Percentiles rank a stretch among this genome's conserved stretches.
Evolutionary conservation across 2,329 filamentous ascomycete species (phyloP).

Genomic region (Hirsutella rhossiliensis): DNA sequence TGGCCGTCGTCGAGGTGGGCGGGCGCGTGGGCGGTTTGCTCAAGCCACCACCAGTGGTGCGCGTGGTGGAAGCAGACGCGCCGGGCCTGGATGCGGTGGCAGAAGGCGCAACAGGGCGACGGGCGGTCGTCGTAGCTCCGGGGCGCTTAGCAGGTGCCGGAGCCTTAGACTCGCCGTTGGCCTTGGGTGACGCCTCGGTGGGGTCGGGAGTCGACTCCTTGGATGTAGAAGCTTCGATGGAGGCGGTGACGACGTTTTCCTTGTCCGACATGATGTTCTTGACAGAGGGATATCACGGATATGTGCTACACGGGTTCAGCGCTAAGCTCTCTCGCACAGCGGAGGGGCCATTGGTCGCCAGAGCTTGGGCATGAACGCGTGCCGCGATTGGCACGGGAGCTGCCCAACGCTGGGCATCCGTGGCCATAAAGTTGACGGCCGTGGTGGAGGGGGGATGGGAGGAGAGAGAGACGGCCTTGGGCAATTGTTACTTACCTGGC

Average conservation of each 20-base stretch:
- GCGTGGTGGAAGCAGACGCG: slow-evolving; percentile 1
- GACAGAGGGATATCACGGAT: not conserved
- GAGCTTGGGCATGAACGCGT: not conserved
- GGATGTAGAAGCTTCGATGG: slow-evolving; percentile 17
- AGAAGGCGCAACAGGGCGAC: slow-evolving; percentile 17
- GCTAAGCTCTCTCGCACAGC: not conserved
- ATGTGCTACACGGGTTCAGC: not conserved
- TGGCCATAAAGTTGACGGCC: not conserved
- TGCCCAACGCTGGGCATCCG: not conserved
- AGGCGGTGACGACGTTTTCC: slow-evolving; percentile 31
- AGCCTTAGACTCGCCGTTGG: slow-evolving; percentile 15
- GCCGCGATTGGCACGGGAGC: not conserved
- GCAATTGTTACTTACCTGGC: not conserved
- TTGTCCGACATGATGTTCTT: slow-evolving; percentile 32
- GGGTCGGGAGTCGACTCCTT: slow-evolving; percentile 16
- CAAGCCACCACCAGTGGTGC: slow-evolving; percentile 15
- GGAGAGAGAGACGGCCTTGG: not conserved
- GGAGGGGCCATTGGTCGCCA: not conserved
- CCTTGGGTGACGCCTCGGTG: slow-evolving; percentile 20
- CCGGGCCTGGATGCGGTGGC: slow-evolving; percentile 11
- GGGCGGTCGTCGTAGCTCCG: slow-evolving; percentile 20
- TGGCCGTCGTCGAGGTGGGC: slow-evolving; percentile 22
- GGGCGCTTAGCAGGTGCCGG: slow-evolving; percentile 24
- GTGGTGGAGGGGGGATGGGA: not conserved
- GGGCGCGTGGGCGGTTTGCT: slow-evolving; percentile 38